phyloP scores from a whole-genome alignment of 306 rosid species.

The Castanopsis chinensis region DNA sequence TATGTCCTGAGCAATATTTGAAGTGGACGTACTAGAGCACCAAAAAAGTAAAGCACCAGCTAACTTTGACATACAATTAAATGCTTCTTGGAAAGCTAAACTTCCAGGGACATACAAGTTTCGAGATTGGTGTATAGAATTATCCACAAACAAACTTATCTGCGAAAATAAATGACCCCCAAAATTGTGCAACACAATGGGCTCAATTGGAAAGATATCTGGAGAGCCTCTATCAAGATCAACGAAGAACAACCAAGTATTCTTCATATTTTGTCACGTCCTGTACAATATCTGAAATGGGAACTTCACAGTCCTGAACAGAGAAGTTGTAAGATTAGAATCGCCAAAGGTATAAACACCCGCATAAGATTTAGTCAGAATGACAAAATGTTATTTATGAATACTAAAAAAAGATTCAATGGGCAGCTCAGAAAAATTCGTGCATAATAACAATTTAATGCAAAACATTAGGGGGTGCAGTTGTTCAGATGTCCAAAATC shows the following conservation, averaged over 20 bases:
- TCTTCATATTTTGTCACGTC: slow-evolving; percentile 42
- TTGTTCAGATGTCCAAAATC: neutral
- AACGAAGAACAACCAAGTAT: slow-evolving; percentile 58
- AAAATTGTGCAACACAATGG: slow-evolving; percentile 38
- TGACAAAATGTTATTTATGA: neutral
- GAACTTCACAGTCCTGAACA: slow-evolving; percentile 5
- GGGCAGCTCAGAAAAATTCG: neutral
- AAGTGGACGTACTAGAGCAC: slow-evolving; percentile 41
- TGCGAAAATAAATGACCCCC: slow-evolving; percentile 48
- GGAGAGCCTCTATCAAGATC: slow-evolving; percentile 69
- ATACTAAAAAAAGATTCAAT: neutral
- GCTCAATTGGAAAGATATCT: slow-evolving; percentile 47
- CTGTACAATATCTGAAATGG: neutral
- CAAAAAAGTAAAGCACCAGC: slow-evolving; percentile 58
- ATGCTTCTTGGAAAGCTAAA: slow-evolving; percentile 58
- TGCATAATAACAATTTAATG: neutral
- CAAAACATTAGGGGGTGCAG: neutral
- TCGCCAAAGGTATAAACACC: slow-evolving; percentile 17
- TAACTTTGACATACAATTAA: slow-evolving; percentile 50
- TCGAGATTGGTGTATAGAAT: slow-evolving; percentile 41
- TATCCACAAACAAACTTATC: slow-evolving; percentile 48
- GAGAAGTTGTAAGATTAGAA: neutral
- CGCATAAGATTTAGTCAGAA: slow-evolving; percentile 26
- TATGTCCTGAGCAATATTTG: slow-evolving; percentile 43
- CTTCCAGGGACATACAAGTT: slow-evolving; percentile 46